Percentiles rank a stretch among this genome's conserved stretches.
Conservation (phyloP, 176 grass and related monocot genomes). For the Musa itinerans region DNA sequence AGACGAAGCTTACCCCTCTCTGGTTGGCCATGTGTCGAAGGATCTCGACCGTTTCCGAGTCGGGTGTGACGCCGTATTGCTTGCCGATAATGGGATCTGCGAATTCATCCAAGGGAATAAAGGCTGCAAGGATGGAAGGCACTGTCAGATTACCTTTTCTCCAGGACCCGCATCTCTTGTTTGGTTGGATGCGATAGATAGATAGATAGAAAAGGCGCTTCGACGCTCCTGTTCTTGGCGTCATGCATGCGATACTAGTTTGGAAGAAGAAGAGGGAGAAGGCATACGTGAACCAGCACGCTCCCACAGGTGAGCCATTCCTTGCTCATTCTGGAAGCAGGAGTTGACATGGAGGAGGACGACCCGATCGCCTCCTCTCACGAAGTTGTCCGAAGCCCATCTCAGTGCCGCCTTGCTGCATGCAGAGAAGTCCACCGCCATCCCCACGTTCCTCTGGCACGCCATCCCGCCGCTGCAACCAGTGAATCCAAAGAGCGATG, state of each 20-base stretch:
- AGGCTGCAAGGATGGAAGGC: constrained; percentile 26
- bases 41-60: constrained; percentile 56
- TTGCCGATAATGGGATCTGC: constrained; percentile 41
- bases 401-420: constrained; percentile 65
- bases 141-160: too few species aligned
- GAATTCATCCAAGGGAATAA: constrained; percentile 63
- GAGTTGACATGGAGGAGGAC: constrained; percentile 55
- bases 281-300: constrained; percentile 50
- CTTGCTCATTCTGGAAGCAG: constrained; percentile 44
- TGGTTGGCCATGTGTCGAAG: constrained; percentile 39
- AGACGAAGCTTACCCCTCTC: constrained; percentile 18
- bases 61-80: constrained; percentile 44
- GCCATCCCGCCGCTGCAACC: not conserved
- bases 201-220: too few species aligned
- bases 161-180: too few species aligned
- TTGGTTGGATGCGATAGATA: too few species aligned
- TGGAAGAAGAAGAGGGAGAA: not conserved
- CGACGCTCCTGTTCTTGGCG: not conserved
- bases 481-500: too few species aligned
- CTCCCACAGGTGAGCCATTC: constrained; percentile 64
- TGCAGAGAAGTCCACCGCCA: constrained; percentile 59
- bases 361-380: constrained; percentile 41
- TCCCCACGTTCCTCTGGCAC: constrained; percentile 36
- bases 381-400: constrained; percentile 57
- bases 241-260: not conserved